These are phyloP conservation scores for Moesziomyces sp. DNA, from an alignment of 1,284 basidiomycete species.

Conservation along the genomic window DNA sequence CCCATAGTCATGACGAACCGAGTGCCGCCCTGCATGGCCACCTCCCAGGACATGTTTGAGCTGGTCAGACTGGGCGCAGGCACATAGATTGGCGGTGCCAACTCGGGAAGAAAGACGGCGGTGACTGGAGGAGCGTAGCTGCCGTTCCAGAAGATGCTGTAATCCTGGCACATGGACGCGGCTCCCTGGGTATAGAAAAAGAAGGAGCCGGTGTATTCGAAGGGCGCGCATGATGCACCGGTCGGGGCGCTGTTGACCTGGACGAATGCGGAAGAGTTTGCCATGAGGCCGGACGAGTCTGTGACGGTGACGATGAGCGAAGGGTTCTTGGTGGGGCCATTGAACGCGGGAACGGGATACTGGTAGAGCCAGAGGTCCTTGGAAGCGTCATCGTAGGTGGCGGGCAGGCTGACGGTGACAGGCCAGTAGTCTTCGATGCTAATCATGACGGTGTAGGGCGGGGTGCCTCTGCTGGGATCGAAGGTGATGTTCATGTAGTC, in stretches of 20 bases:
- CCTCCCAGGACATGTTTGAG: slow-evolving; percentile 26
- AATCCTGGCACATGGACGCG: slow-evolving; percentile 36
- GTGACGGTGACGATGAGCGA: slow-evolving; percentile 49
- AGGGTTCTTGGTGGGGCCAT: slow-evolving; percentile 34
- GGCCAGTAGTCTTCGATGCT: slow-evolving; percentile 49
- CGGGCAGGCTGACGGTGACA: slow-evolving; percentile 33
- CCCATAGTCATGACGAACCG: slow-evolving; percentile 45
- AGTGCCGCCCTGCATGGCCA: slow-evolving; percentile 39
- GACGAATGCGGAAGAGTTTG: slow-evolving; percentile 51
- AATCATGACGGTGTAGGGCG: slow-evolving; percentile 57
- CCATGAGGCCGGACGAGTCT: slow-evolving; percentile 50
- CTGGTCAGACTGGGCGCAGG: slow-evolving; percentile 3
- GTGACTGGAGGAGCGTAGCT: slow-evolving; percentile 27
- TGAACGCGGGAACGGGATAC: slow-evolving; percentile 38
- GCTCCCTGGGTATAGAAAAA: slow-evolving; percentile 34
- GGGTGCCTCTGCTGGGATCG: slow-evolving; percentile 42
- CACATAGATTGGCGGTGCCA: slow-evolving; percentile 42
- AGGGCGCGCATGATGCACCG: slow-evolving; percentile 23
- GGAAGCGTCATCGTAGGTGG: slow-evolving; percentile 43
- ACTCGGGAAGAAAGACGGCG: slow-evolving; percentile 43
- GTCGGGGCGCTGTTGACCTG: slow-evolving; percentile 11
- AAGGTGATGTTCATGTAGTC: slow-evolving; percentile 57
- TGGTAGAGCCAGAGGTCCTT: slow-evolving; percentile 53
- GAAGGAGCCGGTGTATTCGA: slow-evolving; percentile 24
- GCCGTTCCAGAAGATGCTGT: slow-evolving; percentile 38